Base-by-base conservation (phyloP, 2,329 filamentous ascomycete species). In the Colletotrichum acutatum region DNA sequence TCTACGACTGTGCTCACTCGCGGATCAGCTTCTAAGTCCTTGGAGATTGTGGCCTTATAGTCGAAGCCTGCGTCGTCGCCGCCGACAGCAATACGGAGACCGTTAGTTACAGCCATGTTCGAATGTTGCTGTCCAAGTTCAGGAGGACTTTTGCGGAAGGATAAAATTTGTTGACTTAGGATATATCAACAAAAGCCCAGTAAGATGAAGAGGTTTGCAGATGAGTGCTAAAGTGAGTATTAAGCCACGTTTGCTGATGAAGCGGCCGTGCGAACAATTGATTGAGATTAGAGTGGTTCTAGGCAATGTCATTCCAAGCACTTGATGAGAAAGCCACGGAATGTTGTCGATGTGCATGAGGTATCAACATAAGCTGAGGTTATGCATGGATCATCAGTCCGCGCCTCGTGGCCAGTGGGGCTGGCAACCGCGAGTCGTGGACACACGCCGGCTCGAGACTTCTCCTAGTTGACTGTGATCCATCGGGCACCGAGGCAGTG, bases 11-110 rank as follows among this genome's bases (percentile, higher is more conserved):
- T 87, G 66, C 86, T 83, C 75, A 97, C 93, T 75, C 91, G 90
- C 2, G 88, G 83, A 83, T 93, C 90, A 61, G 88, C 85, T 76
- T 91, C 87, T 74, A 97, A 90, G 79, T 94, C 91, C 66, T 87
- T 85, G 80, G 93, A 94, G 84, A 97, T 91, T 77, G 90, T 89
- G 80, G 91, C 90, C 83, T 96, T 96, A 89, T 97, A 97, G 77
- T 84, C 85, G 78, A 93, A 88, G 80, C 94, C 94, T 74, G 94
- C 94, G 77, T 94, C 92, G 60, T 76, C 75, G 53, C 75, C 72
- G 42, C 74, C 75, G 9, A 75, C 34, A 24, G 62, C 74, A 56
- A 76, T 72, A 32, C 71, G 64, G 16, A 76, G 65, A n/a, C 66
- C 62, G 9, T 64, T 1, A 2, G 46, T 9, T 3, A 56, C 22